Conservation (phyloP, 768 basidiomycete species). For the Leccinum uliginosum region DNA sequence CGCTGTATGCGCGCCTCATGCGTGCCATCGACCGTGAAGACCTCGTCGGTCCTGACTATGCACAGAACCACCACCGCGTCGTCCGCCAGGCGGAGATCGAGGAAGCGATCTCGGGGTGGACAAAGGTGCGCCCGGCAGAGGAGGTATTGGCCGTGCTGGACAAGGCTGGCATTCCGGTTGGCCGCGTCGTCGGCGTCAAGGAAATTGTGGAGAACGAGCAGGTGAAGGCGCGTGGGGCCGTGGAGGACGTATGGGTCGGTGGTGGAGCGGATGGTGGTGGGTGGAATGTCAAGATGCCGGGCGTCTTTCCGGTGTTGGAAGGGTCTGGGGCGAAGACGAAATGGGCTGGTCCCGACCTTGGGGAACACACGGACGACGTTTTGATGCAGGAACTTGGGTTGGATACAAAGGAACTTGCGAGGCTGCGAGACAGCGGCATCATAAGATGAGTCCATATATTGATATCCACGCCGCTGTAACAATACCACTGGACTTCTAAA, state of each 20-base stretch:
- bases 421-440: slow-evolving; percentile 38
- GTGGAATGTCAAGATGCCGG: slow-evolving; percentile 67
- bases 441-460: slow-evolving; percentile 26
- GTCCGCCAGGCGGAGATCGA: slow-evolving; percentile 50
- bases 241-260: slow-evolving; percentile 56
- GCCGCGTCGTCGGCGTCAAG: slow-evolving; percentile 57
- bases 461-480: background rate
- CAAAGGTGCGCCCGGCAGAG: slow-evolving; percentile 42
- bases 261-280: slow-evolving; percentile 36
- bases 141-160: slow-evolving; percentile 51
- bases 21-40: slow-evolving; percentile 52
- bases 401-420: slow-evolving; percentile 32
- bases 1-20: slow-evolving; percentile 68
- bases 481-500: background rate
- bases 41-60: slow-evolving; percentile 51
- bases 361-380: slow-evolving; percentile 51
- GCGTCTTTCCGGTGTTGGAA: slow-evolving; percentile 59
- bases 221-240: slow-evolving; percentile 46
- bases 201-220: slow-evolving; percentile 62
- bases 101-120: slow-evolving; percentile 59
- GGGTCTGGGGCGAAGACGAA: slow-evolving; percentile 53
- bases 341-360: slow-evolving; percentile 71
- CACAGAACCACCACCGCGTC: slow-evolving; percentile 41
- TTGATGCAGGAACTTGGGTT: slow-evolving; percentile 42
- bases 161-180: slow-evolving; percentile 56